Percentiles rank a stretch among this genome's conserved stretches.
Conservation (phyloP, 805 yeast genomes). For the Yamadazyma akitaensis region DNA sequence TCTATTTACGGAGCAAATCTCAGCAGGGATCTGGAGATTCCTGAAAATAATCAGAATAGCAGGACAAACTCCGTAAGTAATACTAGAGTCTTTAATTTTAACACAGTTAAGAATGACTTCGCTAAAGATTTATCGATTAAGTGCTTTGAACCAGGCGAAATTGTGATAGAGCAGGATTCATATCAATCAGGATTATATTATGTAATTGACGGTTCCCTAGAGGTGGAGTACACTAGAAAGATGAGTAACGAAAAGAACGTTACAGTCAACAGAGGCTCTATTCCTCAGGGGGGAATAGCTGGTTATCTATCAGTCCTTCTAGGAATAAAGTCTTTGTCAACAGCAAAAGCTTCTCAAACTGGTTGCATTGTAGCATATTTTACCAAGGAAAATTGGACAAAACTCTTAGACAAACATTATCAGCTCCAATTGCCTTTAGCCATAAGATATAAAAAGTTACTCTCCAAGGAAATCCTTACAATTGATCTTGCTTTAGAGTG, state of each 20-base stretch:
- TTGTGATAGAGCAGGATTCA: constrained; percentile 61
- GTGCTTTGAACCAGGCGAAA: constrained; percentile 49
- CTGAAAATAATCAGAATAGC: constrained; percentile 1
- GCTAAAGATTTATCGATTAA: constrained; percentile 58
- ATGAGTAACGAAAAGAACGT: constrained; percentile 4
- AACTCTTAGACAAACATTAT: constrained; percentile 71
- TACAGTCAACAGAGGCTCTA: constrained; percentile 48
- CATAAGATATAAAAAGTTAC: constrained; percentile 58
- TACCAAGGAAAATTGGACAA: constrained; percentile 58
- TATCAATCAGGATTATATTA: constrained; percentile 74
- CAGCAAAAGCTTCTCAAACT: constrained; percentile 56
- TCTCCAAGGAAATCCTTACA: constrained; percentile 64
- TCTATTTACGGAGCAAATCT: constrained; percentile 6
- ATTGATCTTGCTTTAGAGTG: constrained; percentile 93
- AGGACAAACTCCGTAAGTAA: constrained; percentile 6
- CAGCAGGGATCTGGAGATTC: neutral
- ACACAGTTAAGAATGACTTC: constrained; percentile 46
- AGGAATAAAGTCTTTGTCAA: constrained; percentile 75
- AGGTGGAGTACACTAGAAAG: constrained; percentile 37
- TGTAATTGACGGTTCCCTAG: constrained; percentile 74
- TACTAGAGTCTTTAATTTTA: constrained; percentile 6
- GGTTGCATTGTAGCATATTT: constrained; percentile 66
- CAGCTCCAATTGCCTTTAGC: constrained; percentile 77
- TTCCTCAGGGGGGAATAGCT: constrained; percentile 76
- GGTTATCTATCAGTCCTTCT: constrained; percentile 82